Base-by-base conservation (phyloP, 2,329 filamentous ascomycete species). In the Xylaria sp. region DNA sequence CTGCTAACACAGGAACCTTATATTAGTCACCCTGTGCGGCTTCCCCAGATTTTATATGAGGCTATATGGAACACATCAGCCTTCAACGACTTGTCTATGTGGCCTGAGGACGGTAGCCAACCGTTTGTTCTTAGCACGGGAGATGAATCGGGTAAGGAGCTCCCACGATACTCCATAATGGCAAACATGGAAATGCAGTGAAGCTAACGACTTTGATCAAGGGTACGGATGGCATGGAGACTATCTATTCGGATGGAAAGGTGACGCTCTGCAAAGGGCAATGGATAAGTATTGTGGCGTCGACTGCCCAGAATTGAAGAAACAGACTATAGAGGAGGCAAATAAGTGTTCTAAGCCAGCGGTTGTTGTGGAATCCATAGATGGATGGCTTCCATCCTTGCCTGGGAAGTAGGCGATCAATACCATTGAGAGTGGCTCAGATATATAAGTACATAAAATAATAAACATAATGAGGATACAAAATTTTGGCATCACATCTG, bases 221-320 rank as follows among this genome's bases (percentile, higher is more conserved):
- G 39, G 39, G 1, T 42, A 12, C 12, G 11, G 11, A 4, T 42
- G 39, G 39, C 39, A 42, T 17, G 39, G 39, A 14, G 39, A 42
- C 14, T 42, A 42, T 42, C 12, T 42, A 42, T 42, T 42, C 12
- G 39, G 53, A 7, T 55, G 53, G 53, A 36, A 34, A 19, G 53
- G 32, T 12, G 53, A 55, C 34, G 53, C 53, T 21, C 21, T 55
- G n/a, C 53, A 55, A 55, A 55, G 53, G 2, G 53, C 53, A 14
- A 55, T 55, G 53, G 53, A 55, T 36, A 19, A 6, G n/a, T 55
- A 36, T 36, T 55, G 53, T 14, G 53, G 53, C 0, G 53, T 55
- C 14, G 53, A 55, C 53, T 55, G 53, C 19, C 53, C 53, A 30
- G 53, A 55, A 36, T 36, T 55, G n/a, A 55, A 55, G 53, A 55